These are phyloP conservation scores for Tylopilus plumbeoviolaceoides DNA, from an alignment of 768 basidiomycete species.

Conservation along the genomic window DNA sequence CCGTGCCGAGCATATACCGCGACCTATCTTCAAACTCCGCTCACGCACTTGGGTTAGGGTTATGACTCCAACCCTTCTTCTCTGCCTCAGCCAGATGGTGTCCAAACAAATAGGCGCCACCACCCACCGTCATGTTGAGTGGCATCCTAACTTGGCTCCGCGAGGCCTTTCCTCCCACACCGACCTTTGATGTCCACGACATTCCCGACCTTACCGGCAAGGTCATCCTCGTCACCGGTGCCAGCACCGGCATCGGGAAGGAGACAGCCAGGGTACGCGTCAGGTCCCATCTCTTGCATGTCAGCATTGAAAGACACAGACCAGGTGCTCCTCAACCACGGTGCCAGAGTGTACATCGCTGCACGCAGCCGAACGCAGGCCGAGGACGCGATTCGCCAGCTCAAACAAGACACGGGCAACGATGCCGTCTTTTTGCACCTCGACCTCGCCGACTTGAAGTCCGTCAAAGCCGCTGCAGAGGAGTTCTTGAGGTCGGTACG, in stretches of 20 bases:
- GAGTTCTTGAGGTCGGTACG: constrained; percentile 25
- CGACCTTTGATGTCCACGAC: constrained; percentile 23
- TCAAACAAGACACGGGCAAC: constrained; percentile 32
- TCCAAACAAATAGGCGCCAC: too few species aligned
- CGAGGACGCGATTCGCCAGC: constrained; percentile 26
- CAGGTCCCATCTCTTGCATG: too few species aligned
- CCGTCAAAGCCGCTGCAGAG: constrained; percentile 33
- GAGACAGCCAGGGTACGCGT: constrained; percentile 21
- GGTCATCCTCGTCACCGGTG: constrained; percentile 35
- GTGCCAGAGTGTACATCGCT: constrained; percentile 37
- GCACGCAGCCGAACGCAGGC: constrained; percentile 24
- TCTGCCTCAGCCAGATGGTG: too few species aligned
- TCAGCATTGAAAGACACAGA: not conserved
- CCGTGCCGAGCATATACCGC: too few species aligned
- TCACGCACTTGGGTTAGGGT: too few species aligned
- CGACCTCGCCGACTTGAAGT: constrained; percentile 35
- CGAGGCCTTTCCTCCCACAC: constrained; percentile 19
- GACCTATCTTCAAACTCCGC: too few species aligned
- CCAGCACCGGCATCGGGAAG: constrained; percentile 29
- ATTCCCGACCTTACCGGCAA: constrained; percentile 32
- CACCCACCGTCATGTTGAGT: not conserved
- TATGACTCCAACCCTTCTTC: too few species aligned
- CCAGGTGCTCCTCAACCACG: constrained; percentile 25
- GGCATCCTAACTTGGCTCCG: constrained; percentile 1
- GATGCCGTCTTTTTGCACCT: constrained; percentile 32